Evolutionary conservation across 2,329 filamentous ascomycete genomes (phyloP), one percentile per base, ranked within the genome.

Genomic region (Apiospora sp.): DNA sequence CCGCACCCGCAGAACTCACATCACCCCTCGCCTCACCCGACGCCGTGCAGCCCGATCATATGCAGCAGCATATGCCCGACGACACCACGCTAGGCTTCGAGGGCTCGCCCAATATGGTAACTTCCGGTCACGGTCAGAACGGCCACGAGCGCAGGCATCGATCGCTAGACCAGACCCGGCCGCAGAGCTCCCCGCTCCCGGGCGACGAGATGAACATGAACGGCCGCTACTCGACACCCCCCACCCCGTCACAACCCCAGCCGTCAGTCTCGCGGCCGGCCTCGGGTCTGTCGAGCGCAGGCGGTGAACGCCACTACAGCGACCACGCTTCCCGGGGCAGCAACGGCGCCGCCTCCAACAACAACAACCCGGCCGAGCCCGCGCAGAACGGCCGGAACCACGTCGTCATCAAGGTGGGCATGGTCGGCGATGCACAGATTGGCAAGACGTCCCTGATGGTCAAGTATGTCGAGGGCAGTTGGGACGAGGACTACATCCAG

Each of bases 401-500:
- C 79, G 96, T 99, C 49, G 96, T 99, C 72, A 98, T 99, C 88
- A 99, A 99, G 85, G 96, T 99, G 70, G 96, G 96, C 80, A 99
- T 99, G 96, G 96, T 99, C 67, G 96, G 96, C 67, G 96, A 99
- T 85, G 96, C 96, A 72, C 96, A 99, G 84, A 99, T 99, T 78
- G 96, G 96, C 81, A 99, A 99, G 89, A 99, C 96, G 24, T 98
- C 95, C 76, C 85, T 99, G 81, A 99, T 99, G 96, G 96, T 99
- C 80, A 99, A 99, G 84, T 99, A 99, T 81, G 96, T 99, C 72
- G 96, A 99, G 85, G 96, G 96, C 73, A 98, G 95, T 84, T 99
- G 96, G 95, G 96, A 99, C 83, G 96, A 99, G 85, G 96, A 99
- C 83, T 99, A 99, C 84, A 99, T 99, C 80, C 96, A 99, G 85